Evolutionary conservation across 176 grass and related monocot species (phyloP), one percentile per base, ranked within the genome.

Genomic region (Ensete glaucum): DNA sequence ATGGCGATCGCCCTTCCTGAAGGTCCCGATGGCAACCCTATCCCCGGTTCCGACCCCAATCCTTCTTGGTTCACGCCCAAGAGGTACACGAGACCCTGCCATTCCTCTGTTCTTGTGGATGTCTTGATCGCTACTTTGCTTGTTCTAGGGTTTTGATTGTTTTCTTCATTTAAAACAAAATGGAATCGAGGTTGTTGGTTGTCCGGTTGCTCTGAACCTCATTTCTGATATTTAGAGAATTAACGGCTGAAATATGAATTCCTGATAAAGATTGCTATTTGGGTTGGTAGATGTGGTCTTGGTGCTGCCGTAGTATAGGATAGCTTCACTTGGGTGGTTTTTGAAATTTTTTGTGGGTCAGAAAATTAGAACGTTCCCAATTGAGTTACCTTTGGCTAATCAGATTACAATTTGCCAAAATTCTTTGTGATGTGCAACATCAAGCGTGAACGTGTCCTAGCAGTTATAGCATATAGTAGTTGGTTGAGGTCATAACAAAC

Each of bases 61-160:
- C 85, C 85, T 52, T 87, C 85, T 21, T 87, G 85, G 85, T 87
- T 87, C 74, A 83, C 80, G 29, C 85, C 85, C 6, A 83, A 76
- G 76, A 87, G 85, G 85, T 81, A 76, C 27, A 49, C 50, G 20
- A 21, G 6, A 13, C 13, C 34, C 34, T 29, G 24, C 4, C 50
- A 8, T 64, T 54, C 19, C 15, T 52, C 49, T 48, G 63, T 56
- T 15, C 54, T 49, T 53, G 13, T 4, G 72, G 63, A 54, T 69
- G 17, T 50, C 68, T 74, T 13, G 74, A 22, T 54, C 59, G 70
- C 20, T 52, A 43, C 15, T 73, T 55, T 59, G 49, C 34, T n/a
- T 26, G 14, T 20, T 71, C 19, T 71, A 52, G 68, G 50, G 48
- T 51, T 51, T 51, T 49, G 19, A 71, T 65, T 43, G 4, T 6